Base-by-base conservation (phyloP, 2,329 filamentous ascomycete genomes). In the Ophiocordyceps sinensis region DNA sequence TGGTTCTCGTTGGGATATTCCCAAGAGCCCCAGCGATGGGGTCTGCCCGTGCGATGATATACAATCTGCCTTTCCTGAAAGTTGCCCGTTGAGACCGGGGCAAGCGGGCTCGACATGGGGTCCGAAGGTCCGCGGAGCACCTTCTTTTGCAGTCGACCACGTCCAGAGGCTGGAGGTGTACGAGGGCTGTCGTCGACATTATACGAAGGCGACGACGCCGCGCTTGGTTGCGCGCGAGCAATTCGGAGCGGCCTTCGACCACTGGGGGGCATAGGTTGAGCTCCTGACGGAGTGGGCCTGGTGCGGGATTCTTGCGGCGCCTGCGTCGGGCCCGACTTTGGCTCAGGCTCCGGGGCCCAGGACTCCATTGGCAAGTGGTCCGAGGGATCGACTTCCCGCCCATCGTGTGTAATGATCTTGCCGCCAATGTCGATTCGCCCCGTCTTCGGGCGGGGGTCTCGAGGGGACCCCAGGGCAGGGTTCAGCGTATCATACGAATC, bases 401-500 rank as follows among this genome's bases (percentile, higher is more conserved):
- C 84, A 53, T 86, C 82, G 47, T 82, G 71, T 1, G 77, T 82
- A 41, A 87, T 77, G 45, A 88, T 85, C 52, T 85, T 85, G 9
- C 75, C 79, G 40, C 73, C 70, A 1, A 68, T 62, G 41, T 77
- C 74, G 47, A 69, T 64, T 39, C 65, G 67, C 38, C 68, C 52
- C 30, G 41, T 41, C 1, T 50, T 51, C 17, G 49, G 46, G 10
- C 48, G 48, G 5, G 37, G 38, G n/a, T 47, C 64, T 1, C 54
- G 59, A 21, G 55, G 57, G n/a, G 58, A 55, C 26, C 64, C 60
- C 14, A 70, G 48, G 4, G 59, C 60, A 1, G 82, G 80, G 46
- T 88, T 88, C 47, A 85, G 68, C 1, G 74, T 69, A 50, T 86
- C 77, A 53, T 85, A 88, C 29, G 77, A 80, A 54, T 88, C 84